Evolutionary conservation across 2,329 filamentous ascomycete genomes (phyloP).

Genomic region (Metarhizium brunneum): DNA sequence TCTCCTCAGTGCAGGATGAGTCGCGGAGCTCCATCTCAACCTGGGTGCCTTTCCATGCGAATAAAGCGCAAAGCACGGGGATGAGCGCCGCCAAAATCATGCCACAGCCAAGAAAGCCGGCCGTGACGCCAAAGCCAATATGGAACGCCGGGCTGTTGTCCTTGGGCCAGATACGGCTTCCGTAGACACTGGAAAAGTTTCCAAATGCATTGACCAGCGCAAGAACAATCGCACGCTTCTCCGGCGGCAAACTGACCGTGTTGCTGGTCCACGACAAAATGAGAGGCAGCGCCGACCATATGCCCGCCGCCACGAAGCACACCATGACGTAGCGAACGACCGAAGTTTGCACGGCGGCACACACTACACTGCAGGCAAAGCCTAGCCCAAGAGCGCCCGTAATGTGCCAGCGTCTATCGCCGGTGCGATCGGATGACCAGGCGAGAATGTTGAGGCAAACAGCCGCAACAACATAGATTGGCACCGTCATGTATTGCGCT

Average conservation of each 20-base stretch:
- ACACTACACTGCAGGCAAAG: constrained; percentile 11
- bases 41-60: constrained; percentile 1
- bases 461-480: constrained; percentile 10
- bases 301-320: constrained; percentile 5
- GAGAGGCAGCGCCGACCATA: constrained; percentile 6
- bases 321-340: constrained; percentile 19
- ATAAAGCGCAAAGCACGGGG: constrained; percentile 3
- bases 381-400: constrained; percentile 11
- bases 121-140: constrained; percentile 19
- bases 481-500: constrained; percentile 37
- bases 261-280: constrained; percentile 19
- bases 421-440: constrained; percentile 13
- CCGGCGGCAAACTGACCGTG: constrained; percentile 16
- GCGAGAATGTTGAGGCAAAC: constrained; percentile 13
- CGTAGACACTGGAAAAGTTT: constrained; percentile 22
- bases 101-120: constrained; percentile 15
- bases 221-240: constrained; percentile 22
- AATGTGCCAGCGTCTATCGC: constrained; percentile 15
- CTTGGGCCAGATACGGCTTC: constrained; percentile 20
- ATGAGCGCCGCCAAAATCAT: constrained; percentile 12
- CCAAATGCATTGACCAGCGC: constrained; percentile 22
- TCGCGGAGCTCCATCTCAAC: neutral
- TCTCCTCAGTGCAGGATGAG: neutral
- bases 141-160: constrained; percentile 16
- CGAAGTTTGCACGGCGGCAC: constrained; percentile 12